phyloP scores from a whole-genome alignment of 768 basidiomycete genomes.

The Boletus speciosus region DNA sequence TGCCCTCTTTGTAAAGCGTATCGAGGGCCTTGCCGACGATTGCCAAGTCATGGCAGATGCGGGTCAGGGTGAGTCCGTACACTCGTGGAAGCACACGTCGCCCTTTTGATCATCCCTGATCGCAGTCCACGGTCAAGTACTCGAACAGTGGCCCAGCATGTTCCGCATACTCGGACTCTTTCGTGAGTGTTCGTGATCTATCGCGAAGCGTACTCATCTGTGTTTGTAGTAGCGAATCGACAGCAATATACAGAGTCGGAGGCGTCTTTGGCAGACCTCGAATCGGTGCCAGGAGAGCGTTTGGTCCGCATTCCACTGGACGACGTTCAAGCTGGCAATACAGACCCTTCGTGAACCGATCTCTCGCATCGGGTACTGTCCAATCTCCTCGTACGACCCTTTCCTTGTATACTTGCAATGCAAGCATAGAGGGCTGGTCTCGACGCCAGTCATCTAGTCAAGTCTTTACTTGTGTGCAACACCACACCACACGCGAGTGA shows the following conservation, averaged over 20 bases:
- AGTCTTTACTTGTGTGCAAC: neutral
- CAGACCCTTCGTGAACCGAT: conserved; percentile 11
- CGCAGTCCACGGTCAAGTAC: conserved; percentile 70
- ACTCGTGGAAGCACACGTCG: too few species aligned
- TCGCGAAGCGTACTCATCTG: neutral
- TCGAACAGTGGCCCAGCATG: conserved; percentile 82
- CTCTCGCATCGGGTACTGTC: neutral
- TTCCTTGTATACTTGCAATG: neutral
- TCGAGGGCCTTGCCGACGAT: conserved; percentile 67
- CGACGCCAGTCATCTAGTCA: neutral
- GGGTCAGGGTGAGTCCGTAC: conserved; percentile 50
- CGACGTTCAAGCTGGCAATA: conserved; percentile 43
- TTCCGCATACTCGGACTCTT: conserved; percentile 71
- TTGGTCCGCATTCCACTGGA: conserved; percentile 75
- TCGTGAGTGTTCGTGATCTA: conserved; percentile 40
- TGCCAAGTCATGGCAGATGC: conserved; percentile 77
- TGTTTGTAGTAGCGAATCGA: conserved; percentile 46
- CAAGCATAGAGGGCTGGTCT: neutral
- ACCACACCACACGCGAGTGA: neutral
- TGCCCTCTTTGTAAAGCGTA: conserved; percentile 59
- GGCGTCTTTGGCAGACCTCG: conserved; percentile 16
- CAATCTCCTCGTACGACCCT: too few species aligned
- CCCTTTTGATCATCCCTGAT: neutral
- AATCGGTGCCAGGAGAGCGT: conserved; percentile 47
- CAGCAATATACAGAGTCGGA: conserved; percentile 30